Base-by-base conservation (phyloP, 164 flowering plant genomes). In the Berberis vulgaris region DNA sequence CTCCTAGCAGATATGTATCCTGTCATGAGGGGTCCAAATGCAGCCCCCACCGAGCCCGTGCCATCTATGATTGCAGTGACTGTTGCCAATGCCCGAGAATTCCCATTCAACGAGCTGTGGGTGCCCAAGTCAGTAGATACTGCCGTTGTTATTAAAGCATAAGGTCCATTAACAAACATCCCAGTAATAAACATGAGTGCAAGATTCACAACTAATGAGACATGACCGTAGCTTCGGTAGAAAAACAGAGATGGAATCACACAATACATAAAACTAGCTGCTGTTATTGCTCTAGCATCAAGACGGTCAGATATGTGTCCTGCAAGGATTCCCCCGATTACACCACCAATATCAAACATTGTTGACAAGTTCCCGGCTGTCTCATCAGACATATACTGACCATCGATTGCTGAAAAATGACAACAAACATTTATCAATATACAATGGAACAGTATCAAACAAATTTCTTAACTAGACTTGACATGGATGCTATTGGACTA, bases 41-140 rank as follows among this genome's bases (percentile, higher is more conserved):
- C 89, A 64, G 96, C 91, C 49, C 96, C 96, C 9, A 84, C 77
- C 5, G 91, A 86, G 38, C 96, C 96, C 2, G 96, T 88, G 49
- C 91, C 91, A 57, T 88, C 91, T 26, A 88, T 88, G 47, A 88
- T 88, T 10, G 91, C 96, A 0, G 96, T 81, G 52, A 88, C 96
- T 0, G 96, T 88, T 1, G 96, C 91, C 62, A 88, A 65, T 26
- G 91, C 96, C 39, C 86, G 67, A 2, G 88, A 79, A 61, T 83
- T 83, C 46, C 89, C 96, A 65, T 80, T 72, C 68, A 88, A 67
- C 5, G 91, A 84, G 45, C 81, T 75, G 67, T 86, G 89, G 0
- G 91, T 86, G 5, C 91, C 91, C 65, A 88, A 65, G 61, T 88
- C 96, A 2, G 91, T 86, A 1, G 96, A 83, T 4, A 88, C 96